phyloP scores from a whole-genome alignment of 2,329 filamentous ascomycete genomes.

The Aquanectria penicillioides region DNA sequence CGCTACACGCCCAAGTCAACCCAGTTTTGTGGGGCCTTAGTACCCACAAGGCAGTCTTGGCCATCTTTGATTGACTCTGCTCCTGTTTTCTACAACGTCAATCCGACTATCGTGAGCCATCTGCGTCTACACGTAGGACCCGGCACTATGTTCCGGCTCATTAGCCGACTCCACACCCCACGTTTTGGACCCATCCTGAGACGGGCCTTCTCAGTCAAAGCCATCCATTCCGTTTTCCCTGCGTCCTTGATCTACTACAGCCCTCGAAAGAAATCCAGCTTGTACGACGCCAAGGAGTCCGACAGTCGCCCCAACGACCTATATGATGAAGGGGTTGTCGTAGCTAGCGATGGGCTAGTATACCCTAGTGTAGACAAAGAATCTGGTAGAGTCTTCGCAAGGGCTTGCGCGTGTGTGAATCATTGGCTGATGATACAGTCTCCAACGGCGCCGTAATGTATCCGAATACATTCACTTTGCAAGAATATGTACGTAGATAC shows the following conservation, averaged over 20 bases:
- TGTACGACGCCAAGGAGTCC: slow-evolving; percentile 20
- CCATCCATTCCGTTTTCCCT: slow-evolving; percentile 30
- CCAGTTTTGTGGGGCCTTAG: too few species aligned
- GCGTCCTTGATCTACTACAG: slow-evolving; percentile 24
- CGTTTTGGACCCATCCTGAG: not conserved
- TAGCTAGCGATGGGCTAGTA: slow-evolving; percentile 22
- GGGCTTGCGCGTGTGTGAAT: not conserved
- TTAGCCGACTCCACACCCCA: too few species aligned
- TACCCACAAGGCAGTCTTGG: too few species aligned
- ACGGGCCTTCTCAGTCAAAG: slow-evolving; percentile 24
- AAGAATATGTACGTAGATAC: slow-evolving; percentile 25
- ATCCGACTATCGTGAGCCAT: too few species aligned
- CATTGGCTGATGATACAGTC: not conserved
- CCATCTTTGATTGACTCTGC: too few species aligned
- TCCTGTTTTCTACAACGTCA: too few species aligned
- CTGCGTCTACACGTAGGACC: too few species aligned
- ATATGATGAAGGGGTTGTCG: slow-evolving; percentile 19
- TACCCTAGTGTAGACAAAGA: slow-evolving; percentile 22
- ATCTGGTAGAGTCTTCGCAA: not conserved
- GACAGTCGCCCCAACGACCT: not conserved
- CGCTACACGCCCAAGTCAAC: too few species aligned
- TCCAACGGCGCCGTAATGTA: slow-evolving; percentile 33
- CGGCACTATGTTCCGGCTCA: too few species aligned
- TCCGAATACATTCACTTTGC: slow-evolving; percentile 35
- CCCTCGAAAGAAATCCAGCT: slow-evolving; percentile 10